Evolutionary conservation across 2,329 filamentous ascomycete species (phyloP), one percentile per base, ranked within the genome.

Genomic region (Fusarium verrucosum): DNA sequence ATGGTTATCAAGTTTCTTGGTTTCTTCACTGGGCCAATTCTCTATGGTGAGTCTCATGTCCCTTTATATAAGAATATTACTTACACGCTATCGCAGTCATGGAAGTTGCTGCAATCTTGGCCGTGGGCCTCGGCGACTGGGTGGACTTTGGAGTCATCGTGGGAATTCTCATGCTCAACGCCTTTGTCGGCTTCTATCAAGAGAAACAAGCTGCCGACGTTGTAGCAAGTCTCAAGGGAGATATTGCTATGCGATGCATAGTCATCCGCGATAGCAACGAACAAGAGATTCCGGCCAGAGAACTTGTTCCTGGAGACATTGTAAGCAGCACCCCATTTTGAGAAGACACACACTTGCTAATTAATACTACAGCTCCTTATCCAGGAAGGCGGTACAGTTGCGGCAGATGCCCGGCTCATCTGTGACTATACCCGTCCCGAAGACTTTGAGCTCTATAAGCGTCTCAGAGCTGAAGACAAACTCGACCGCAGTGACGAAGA

Each of bases 141-240:
- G 44, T 65, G 0, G 62, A 65, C 22, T 65, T 65, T 14, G 61
- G 62, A 1, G 62, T 65, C 10, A 65, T 65, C 2, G 49, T 65
- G 1, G 62, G 55, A 6, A 65, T 65, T 4, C 56, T 65, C n/a
- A 22, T 65, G 30, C 61, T 65, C 11, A 65, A 65, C 3, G 62
- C 62, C 22, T 65, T 65, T 20, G 62, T 65, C 17, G 62, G 62
- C 10, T 65, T 55, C 40, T 57, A 65, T 11, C 62, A 65, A 2
- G 62, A 65, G 28, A 62, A 62, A 10, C 61, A 65, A 13, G 62
- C 62, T 1, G 62, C 62, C 13, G 62, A 65, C 11, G 62, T 65
- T 0, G 62, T 65, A 1, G 61, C 62, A 0, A 65, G 62, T 33
- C 30, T 65, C 17, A 65, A 65, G 4, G 62, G 62, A 17, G 62